Conservation (phyloP, 805 yeast species). For the Barnettozyma populi region DNA sequence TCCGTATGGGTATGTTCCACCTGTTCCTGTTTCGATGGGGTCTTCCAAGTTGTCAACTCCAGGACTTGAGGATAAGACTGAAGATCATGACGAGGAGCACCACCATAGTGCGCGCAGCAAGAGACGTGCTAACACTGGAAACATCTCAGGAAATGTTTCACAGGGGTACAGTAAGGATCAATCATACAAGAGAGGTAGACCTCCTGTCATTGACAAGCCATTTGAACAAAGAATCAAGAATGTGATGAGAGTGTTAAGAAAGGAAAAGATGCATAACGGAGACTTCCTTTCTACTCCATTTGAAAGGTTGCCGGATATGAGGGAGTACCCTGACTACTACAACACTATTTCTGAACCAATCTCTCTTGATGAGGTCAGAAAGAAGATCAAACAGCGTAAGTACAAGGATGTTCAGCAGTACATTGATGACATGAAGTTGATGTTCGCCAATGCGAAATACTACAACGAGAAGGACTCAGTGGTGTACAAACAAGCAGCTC, state of each 20-base stretch:
- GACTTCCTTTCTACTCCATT: conserved; percentile 56
- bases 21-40: conserved; percentile 1
- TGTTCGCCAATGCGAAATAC: conserved; percentile 69
- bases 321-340: conserved; percentile 40
- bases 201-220: conserved; percentile 86
- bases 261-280: conserved; percentile 51
- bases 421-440: conserved; percentile 66
- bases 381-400: conserved; percentile 79
- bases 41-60: conserved; percentile 5
- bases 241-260: conserved; percentile 74
- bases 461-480: conserved; percentile 55
- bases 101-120: neutral
- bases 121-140: neutral
- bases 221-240: conserved; percentile 90
- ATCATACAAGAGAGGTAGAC: conserved; percentile 67
- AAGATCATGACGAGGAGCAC: conserved; percentile 3
- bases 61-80: conserved; percentile 2
- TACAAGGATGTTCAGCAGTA: conserved; percentile 73
- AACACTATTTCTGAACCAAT: conserved; percentile 52
- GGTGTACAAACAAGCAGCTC: conserved; percentile 54
- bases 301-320: conserved; percentile 74
- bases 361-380: conserved; percentile 66
- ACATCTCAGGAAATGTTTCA: conserved; percentile 11
- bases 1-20: conserved; percentile 13
- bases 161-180: conserved; percentile 18